phyloP scores from a whole-genome alignment of 1,139 yeast genomes.

The Wickerhamiella pararugosa region DNA sequence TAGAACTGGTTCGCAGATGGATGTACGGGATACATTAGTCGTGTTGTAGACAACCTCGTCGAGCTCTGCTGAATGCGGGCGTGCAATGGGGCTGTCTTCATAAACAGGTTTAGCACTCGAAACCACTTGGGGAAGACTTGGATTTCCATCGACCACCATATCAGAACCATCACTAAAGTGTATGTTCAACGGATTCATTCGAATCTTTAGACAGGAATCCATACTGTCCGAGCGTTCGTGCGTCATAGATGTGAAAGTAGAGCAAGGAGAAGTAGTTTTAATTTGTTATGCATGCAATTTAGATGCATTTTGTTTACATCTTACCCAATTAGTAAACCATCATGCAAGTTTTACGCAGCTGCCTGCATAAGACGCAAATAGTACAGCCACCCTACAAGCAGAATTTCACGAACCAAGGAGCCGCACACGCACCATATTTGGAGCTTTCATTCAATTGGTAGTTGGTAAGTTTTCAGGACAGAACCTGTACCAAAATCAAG shows the following conservation, averaged over 20 bases:
- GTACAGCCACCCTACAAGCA: not conserved
- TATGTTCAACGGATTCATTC: slow-evolving; percentile 18
- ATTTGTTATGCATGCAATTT: slow-evolving; percentile 1
- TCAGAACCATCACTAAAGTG: slow-evolving; percentile 23
- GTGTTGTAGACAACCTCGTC: not conserved
- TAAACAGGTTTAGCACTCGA: slow-evolving; percentile 6
- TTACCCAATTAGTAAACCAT: slow-evolving; percentile 9
- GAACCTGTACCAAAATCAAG: too few species aligned
- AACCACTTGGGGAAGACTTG: slow-evolving; percentile 7
- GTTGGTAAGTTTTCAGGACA: too few species aligned
- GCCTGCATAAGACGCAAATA: not conserved
- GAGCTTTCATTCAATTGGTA: too few species aligned
- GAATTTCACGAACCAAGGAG: not conserved
- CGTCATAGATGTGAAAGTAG: slow-evolving; percentile 8
- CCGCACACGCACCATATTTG: not conserved
- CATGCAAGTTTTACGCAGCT: not conserved
- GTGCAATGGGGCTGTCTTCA: not conserved
- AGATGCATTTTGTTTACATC: slow-evolving; percentile 8
- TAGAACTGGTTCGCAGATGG: slow-evolving; percentile 4
- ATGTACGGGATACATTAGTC: slow-evolving; percentile 2
- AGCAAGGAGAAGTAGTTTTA: not conserved
- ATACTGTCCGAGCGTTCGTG: slow-evolving; percentile 15
- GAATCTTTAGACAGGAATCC: slow-evolving; percentile 16
- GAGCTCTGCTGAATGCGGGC: not conserved
- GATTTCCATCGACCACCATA: slow-evolving; percentile 14